phyloP scores from a whole-genome alignment of 768 basidiomycete species.

The Russula earlei region DNA sequence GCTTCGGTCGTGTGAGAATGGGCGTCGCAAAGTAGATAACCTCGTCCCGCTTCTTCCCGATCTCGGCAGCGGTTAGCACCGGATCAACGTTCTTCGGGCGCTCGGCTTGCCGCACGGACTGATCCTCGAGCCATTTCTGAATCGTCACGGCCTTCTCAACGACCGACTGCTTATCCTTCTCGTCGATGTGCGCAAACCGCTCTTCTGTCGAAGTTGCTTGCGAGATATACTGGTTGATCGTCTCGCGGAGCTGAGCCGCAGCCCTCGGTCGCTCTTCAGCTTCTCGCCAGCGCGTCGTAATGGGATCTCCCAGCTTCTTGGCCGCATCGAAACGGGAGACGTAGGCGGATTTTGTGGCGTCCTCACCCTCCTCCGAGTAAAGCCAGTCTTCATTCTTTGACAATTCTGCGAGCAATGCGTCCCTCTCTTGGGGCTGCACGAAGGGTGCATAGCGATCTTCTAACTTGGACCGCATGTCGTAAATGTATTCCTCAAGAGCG shows the following conservation, averaged over 20 bases:
- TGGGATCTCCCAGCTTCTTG: constrained; percentile 80
- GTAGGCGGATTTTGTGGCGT: constrained; percentile 93
- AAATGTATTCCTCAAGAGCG: constrained; percentile 97
- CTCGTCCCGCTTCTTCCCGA: constrained; percentile 88
- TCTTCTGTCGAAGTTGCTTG: constrained; percentile 82
- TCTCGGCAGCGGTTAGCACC: constrained; percentile 70
- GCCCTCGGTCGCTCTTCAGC: constrained; percentile 68
- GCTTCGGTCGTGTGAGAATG: constrained; percentile 89
- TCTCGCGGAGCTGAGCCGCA: constrained; percentile 72
- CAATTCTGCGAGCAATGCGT: constrained; percentile 58
- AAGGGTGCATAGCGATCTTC: constrained; percentile 78
- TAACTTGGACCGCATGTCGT: constrained; percentile 88
- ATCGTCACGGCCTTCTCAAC: constrained; percentile 85
- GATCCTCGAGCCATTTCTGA: constrained; percentile 95
- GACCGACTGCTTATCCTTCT: constrained; percentile 76
- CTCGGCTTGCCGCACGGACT: constrained; percentile 79
- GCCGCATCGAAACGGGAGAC: constrained; percentile 72
- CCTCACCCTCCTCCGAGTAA: constrained; percentile 93
- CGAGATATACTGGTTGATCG: constrained; percentile 75
- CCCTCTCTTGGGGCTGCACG: constrained; percentile 69
- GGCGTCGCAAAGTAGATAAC: constrained; percentile 82
- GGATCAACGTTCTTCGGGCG: constrained; percentile 83
- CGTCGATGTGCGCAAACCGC: constrained; percentile 81
- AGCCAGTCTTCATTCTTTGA: constrained; percentile 91
- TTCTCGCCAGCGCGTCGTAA: constrained; percentile 77